Base-by-base conservation (phyloP, 768 basidiomycete species). In the Holtermanniella nyarrowii region DNA sequence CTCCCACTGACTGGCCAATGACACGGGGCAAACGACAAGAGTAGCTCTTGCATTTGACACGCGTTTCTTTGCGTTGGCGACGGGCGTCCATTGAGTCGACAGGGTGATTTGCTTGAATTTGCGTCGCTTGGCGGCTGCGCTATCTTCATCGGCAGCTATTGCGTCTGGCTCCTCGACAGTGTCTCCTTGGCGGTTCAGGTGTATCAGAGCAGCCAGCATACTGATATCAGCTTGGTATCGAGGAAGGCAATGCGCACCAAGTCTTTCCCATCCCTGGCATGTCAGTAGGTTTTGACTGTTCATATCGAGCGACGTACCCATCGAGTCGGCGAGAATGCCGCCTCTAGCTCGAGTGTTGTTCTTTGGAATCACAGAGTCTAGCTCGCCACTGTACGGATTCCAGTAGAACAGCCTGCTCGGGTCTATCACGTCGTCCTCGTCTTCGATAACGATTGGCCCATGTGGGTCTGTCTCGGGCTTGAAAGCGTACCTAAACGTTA, bases 1-100 rank as follows among this genome's bases (percentile, higher is more conserved):
- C n/a, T 80, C 77, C 93, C 93, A 97, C 68, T 97, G 93, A n/a
- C 78, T 74, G 3, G 96, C 76, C 27, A 97, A 75, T 10, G 88
- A 89, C 4, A 91, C 86, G 1, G 93, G 93, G 13, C 88, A 88
- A 24, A 97, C 85, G 43, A 97, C 84, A 4, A 97, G 75, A 3
- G 91, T 96, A 0, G 86, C 85, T 18, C 65, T 55, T 76, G 82
- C 24, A 82, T 67, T 65, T 83, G 84, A 27, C 78, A 79, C 4
- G 71, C 71, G 52, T 78, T 82, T 44, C 65, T 59, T 21, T 64
- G 64, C 52, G 0, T 57, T 68, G 3, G 55, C 62, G 13, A 61
- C 21, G 52, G 69, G 24, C 56, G 62, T 60, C 64, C 63, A 68
- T 53, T 71, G 63, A 18, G 60, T 66, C 10, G 68, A 69, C 18